Conservation (phyloP, 805 yeast species). For the Naumovozyma castellii region DNA sequence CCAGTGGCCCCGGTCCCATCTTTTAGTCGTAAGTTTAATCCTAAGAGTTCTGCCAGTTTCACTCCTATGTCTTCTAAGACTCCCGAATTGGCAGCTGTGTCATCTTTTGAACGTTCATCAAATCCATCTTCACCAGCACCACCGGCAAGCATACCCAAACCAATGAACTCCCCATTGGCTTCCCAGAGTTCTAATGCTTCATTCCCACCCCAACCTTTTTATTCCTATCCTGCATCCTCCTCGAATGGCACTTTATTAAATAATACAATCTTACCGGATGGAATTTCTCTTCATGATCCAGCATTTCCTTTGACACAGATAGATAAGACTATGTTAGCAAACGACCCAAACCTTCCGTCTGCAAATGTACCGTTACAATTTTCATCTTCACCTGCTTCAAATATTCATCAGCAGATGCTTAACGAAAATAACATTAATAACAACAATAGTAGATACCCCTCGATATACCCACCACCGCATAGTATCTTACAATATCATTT, state of each 20-base stretch:
- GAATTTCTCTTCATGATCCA: neutral
- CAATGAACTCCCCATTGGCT: conserved; percentile 1
- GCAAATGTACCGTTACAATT: neutral
- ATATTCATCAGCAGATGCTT: no score
- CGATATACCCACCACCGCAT: conserved; percentile 33
- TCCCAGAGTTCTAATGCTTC: conserved; percentile 3
- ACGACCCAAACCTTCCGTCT: neutral
- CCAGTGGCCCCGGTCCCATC: conserved; percentile 7
- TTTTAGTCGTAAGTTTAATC: conserved; percentile 36
- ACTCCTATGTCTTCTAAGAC: conserved; percentile 33
- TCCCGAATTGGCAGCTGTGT: conserved; percentile 1
- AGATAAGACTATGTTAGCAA: neutral
- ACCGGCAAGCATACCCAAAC: neutral
- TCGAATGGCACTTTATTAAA: no score
- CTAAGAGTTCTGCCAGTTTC: conserved; percentile 46
- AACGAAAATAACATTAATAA: no score
- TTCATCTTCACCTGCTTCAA: neutral
- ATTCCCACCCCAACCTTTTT: conserved; percentile 13
- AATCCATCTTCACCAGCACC: neutral
- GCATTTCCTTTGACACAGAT: neutral
- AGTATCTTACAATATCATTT: conserved; percentile 62
- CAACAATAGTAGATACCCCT: conserved; percentile 20
- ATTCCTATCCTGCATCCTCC: neutral
- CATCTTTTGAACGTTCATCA: neutral
- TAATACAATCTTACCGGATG: neutral